Evolutionary conservation across 768 basidiomycete genomes (phyloP), one percentile per base, ranked within the genome.

Genomic region (Hemileccinum impolitum): DNA sequence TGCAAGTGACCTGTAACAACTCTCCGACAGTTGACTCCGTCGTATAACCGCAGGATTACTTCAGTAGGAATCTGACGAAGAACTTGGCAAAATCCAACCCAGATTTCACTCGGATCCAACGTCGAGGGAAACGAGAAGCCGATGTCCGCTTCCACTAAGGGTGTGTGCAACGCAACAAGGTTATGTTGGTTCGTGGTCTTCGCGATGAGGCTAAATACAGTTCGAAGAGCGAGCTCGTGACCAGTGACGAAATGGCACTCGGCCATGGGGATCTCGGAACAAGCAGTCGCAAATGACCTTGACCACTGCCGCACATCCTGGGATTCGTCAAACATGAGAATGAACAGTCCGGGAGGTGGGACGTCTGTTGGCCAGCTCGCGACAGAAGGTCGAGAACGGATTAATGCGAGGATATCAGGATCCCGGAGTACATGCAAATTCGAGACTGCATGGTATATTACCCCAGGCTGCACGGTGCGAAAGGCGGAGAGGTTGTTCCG

Each of bases 1-100:
- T 80, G 76, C 54, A 83, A 65, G 65, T 90, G 86, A 18, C 77
- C 71, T 23, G 77, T 70, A 28, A 90, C 73, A n/a, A 79, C 56
- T 38, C 76, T 76, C 4, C 78, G 73, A 45, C 84, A 57, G 48
- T 82, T 74, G 9, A 72, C 39, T 15, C 72, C 63, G 50, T 66
- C 65, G 9, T 61, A 59, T 21, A 61, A 54, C 45, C 64, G 71
- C 4, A 73, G 60, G 55, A 76, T 52, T 13, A 59, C 48, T 46
- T 76, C 68, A 15, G 70, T 60, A 18, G 87, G 86, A 28, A 86
- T 65, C 23, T 79, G 70, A 35, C 79, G 80, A 43, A 90, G 61
- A 28, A 80, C 56, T 14, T 59, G 63, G 38, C 58, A 57, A 51
- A 75, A 73, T 12, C 69, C 70, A 14, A 70, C 58, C 88, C 88